phyloP scores from a whole-genome alignment of 2,329 filamentous ascomycete genomes.

The Paracamarosporium sp. region DNA sequence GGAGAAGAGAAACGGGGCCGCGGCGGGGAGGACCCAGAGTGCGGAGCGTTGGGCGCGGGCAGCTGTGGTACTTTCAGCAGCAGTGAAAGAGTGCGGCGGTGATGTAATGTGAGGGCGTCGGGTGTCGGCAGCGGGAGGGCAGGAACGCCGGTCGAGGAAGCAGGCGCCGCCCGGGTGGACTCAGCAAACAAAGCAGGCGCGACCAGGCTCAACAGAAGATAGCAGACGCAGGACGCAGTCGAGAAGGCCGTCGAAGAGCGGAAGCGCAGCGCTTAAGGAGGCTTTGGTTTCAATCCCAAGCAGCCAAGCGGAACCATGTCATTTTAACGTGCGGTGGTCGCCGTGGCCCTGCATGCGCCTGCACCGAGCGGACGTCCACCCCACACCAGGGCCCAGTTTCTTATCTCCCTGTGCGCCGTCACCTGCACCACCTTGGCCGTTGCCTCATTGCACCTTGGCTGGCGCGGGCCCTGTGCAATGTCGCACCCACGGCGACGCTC shows the following conservation, averaged over 20 bases:
- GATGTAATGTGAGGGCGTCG: slow-evolving; percentile 2
- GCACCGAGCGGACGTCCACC: not conserved
- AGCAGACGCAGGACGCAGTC: not conserved
- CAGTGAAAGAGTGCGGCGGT: too few relatives aligned
- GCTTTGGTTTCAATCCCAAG: not conserved
- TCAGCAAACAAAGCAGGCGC: not conserved
- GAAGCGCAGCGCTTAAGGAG: slow-evolving; percentile 9
- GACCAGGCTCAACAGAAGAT: not conserved
- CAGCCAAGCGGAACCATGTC: slow-evolving; percentile 1
- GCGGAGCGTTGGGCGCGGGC: not conserved
- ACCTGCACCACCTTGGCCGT: not conserved
- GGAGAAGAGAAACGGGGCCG: slow-evolving; percentile 1
- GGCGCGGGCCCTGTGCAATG: not conserved
- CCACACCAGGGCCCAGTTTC: not conserved
- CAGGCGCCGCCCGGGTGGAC: not conserved
- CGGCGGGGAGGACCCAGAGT: not conserved
- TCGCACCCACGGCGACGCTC: not conserved
- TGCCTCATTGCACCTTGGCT: not conserved
- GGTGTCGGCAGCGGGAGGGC: not conserved
- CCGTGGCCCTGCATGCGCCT: slow-evolving; percentile 1
- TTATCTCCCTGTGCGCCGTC: not conserved
- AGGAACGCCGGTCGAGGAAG: not conserved
- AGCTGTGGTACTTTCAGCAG: not conserved
- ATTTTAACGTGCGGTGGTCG: not conserved
- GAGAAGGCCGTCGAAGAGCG: not conserved